phyloP scores from a whole-genome alignment of 768 basidiomycete species.

The Gloeopeniophorella convolvens region DNA sequence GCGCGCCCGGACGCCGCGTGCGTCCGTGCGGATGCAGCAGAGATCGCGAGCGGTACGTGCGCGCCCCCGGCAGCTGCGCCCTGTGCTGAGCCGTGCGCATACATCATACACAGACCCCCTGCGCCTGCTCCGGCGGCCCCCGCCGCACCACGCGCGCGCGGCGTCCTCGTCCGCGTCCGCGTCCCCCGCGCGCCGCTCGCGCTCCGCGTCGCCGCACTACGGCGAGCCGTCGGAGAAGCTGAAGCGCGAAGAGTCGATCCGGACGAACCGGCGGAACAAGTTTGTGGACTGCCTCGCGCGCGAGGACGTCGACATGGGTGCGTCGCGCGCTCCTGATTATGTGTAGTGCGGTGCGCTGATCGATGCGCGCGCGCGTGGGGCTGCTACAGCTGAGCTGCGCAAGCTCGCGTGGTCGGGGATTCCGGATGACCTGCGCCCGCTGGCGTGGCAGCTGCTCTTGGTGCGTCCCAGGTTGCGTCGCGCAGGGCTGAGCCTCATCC shows the following conservation, averaged over 20 bases:
- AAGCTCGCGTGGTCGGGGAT: slow-evolving; percentile 96
- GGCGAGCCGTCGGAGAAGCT: slow-evolving; percentile 38
- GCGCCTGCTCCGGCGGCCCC: slow-evolving; percentile 10
- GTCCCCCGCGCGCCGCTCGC: slow-evolving; percentile 2
- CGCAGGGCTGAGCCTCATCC: slow-evolving; percentile 8
- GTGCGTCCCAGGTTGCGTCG: slow-evolving; percentile 40
- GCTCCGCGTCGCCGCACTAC: slow-evolving; percentile 14
- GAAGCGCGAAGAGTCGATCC: slow-evolving; percentile 68
- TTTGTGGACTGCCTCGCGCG: slow-evolving; percentile 73
- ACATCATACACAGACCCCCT: slow-evolving; percentile 16
- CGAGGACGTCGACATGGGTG: slow-evolving; percentile 79
- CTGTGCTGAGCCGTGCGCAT: too few species aligned
- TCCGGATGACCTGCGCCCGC: slow-evolving; percentile 77
- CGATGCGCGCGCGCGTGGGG: too few species aligned
- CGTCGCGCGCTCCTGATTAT: slow-evolving; percentile 20
- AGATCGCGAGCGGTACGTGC: slow-evolving; percentile 18
- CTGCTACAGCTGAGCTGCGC: slow-evolving; percentile 82
- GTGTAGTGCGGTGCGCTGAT: too few species aligned
- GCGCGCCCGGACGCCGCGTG: neutral
- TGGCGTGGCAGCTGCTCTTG: slow-evolving; percentile 91
- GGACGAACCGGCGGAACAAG: slow-evolving; percentile 70
- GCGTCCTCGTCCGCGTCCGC: slow-evolving; percentile 4
- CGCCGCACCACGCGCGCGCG: neutral
- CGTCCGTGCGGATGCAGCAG: slow-evolving; percentile 20
- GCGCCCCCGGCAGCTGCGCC: neutral